These are phyloP conservation scores for Fraxinus sp. DNA, from an alignment of 305 asterid species.

Conservation along the genomic window DNA sequence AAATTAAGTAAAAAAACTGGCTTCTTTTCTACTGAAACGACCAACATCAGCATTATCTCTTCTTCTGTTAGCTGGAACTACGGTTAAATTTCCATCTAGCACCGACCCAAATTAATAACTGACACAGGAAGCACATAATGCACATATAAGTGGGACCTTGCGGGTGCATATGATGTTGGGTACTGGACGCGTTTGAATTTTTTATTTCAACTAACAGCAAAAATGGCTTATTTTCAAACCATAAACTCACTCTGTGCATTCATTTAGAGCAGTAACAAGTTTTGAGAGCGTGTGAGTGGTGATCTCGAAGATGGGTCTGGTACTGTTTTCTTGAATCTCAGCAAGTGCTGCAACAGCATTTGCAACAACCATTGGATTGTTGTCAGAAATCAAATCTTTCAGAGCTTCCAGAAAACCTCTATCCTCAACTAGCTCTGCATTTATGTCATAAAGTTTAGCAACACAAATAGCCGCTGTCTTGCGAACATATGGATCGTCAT, in stretches of 20 bases:
- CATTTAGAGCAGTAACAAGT: constrained; percentile 97
- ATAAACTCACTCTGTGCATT: constrained; percentile 88
- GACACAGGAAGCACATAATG: neutral
- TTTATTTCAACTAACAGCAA: constrained; percentile 16
- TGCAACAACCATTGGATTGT: constrained; percentile 98
- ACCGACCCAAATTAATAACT: neutral
- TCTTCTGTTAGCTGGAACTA: neutral
- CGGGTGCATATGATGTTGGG: constrained; percentile 8
- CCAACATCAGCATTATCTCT: neutral
- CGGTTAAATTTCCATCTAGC: neutral
- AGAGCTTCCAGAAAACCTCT: constrained; percentile 96
- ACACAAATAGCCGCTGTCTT: constrained; percentile 99
- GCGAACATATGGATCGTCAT: constrained; percentile 98
- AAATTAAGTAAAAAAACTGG: neutral
- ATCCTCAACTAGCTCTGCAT: constrained; percentile 97
- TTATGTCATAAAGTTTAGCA: constrained; percentile 94
- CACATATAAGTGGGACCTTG: constrained; percentile 6
- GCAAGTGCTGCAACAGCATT: constrained; percentile 98
- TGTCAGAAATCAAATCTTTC: constrained; percentile 96
- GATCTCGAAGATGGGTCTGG: constrained; percentile 83
- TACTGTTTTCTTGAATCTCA: constrained; percentile 91
- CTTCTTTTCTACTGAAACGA: neutral
- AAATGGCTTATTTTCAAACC: neutral
- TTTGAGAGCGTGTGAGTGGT: constrained; percentile 87
- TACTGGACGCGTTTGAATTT: neutral